Conservation (phyloP, 1,139 yeast genomes). For the Saccharomyces hybrid region DNA sequence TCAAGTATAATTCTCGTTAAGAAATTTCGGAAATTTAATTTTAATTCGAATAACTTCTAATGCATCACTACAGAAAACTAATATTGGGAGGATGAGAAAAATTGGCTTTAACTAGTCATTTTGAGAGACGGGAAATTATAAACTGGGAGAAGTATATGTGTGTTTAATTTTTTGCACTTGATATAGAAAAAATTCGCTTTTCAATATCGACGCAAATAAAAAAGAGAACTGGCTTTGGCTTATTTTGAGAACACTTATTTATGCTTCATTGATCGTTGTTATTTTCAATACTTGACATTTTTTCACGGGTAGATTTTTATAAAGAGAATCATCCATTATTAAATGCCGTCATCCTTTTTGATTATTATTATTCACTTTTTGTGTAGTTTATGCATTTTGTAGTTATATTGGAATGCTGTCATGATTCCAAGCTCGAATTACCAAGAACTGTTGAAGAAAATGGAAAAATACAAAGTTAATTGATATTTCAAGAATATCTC, state of each 20-base stretch:
- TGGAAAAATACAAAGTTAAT: not conserved
- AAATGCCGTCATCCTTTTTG: slow-evolving; percentile 1
- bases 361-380: slow-evolving; percentile 2
- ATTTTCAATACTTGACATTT: not conserved
- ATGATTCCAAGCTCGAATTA: not conserved
- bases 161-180: not conserved
- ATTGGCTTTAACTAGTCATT: not conserved
- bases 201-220: not conserved
- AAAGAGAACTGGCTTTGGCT: not conserved
- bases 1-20: not conserved
- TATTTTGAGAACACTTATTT: not conserved
- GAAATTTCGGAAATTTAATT: not conserved
- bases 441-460: not conserved
- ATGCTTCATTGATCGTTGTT: slow-evolving; percentile 1
- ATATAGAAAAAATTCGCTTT: not conserved
- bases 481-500: not conserved
- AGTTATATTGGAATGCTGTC: not conserved
- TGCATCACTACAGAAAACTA: slow-evolving; percentile 1
- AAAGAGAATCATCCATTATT: not conserved
- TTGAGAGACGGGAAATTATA: not conserved
- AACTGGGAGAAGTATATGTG: not conserved
- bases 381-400: slow-evolving; percentile 7
- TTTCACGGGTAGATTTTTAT: not conserved
- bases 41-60: not conserved
- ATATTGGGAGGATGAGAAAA: slow-evolving; percentile 1